Conservation (phyloP, 306 rosid genomes). For the Abrus pulchellus region DNA sequence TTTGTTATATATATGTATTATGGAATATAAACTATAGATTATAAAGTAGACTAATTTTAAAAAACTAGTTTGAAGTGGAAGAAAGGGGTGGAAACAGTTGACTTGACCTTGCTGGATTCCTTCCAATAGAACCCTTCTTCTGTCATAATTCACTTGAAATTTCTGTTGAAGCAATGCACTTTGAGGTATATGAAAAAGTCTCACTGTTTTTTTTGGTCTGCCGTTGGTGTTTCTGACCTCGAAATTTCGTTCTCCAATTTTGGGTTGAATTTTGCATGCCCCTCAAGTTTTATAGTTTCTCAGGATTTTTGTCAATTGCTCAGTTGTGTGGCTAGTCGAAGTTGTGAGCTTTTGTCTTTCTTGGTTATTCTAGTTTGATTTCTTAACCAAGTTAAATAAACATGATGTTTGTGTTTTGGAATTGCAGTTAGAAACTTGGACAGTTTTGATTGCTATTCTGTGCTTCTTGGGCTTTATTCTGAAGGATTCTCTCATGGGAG, state of each 20-base stretch:
- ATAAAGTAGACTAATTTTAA: slow-evolving; percentile 4
- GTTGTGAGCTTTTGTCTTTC: slow-evolving; percentile 25
- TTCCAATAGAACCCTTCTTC: slow-evolving; percentile 42
- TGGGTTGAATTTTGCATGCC: slow-evolving; percentile 9
- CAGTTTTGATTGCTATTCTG: slow-evolving; percentile 50
- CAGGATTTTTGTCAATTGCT: not conserved
- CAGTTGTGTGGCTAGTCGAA: slow-evolving; percentile 12
- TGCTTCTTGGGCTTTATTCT: slow-evolving; percentile 43
- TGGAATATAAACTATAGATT: not conserved
- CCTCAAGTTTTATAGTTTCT: slow-evolving; percentile 23
- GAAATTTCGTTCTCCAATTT: slow-evolving; percentile 43
- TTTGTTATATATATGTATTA: not conserved
- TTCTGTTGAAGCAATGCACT: slow-evolving; percentile 43
- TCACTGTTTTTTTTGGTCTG: slow-evolving; percentile 32
- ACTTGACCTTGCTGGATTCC: slow-evolving; percentile 51
- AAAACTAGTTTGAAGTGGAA: slow-evolving; percentile 30
- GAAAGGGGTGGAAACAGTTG: slow-evolving; percentile 34
- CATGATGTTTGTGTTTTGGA: slow-evolving; percentile 6
- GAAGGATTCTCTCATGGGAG: slow-evolving; percentile 66
- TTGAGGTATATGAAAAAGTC: slow-evolving; percentile 48
- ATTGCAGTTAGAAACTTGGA: slow-evolving; percentile 54
- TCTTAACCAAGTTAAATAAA: slow-evolving; percentile 19
- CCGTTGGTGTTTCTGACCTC: slow-evolving; percentile 15
- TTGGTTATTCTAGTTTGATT: slow-evolving; percentile 37
- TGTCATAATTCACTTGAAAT: slow-evolving; percentile 20